Evolutionary conservation across 2,329 filamentous ascomycete species (phyloP), one percentile per base, ranked within the genome.

Genomic region (Pseudomassariella vexata): DNA sequence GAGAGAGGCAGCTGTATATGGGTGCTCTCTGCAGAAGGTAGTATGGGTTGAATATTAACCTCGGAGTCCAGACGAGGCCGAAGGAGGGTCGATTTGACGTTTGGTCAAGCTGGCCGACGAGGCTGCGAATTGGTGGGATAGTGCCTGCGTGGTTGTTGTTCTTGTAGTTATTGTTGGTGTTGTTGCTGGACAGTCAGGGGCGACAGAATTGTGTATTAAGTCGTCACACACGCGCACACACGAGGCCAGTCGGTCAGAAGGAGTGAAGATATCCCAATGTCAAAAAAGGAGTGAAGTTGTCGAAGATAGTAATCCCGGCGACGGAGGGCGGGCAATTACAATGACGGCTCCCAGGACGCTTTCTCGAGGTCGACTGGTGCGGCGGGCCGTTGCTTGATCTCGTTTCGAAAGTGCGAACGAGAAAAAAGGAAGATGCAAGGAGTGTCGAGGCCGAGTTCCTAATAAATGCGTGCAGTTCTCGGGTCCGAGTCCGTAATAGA

Each of bases 1-100:
- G 58, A 44, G 46, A 51, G 51, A 46, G 38, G 39, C 42, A 40
- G 34, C 24, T 41, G 36, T 52, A 51, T 22, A 35, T 33, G 36
- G 19, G 16, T 36, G 35, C 42, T 47, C 45, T 47, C 44, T 41
- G 42, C 41, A 45, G 47, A 48, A 48, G 48, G 43, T 44, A 43
- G 33, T 47, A 44, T 16, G 30, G 28, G 34, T 32, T 27, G 36
- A 35, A 38, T 38, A 37, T 40, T 37, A 37, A 30, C 35, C 37
- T 26, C n/a, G n/a, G n/a, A n/a, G n/a, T n/a, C n/a, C n/a, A n/a
- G n/a, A n/a, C n/a, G n/a, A n/a, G n/a, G n/a, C n/a, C n/a, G n/a
- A n/a, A n/a, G n/a, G n/a, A n/a, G n/a, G n/a, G n/a, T n/a, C n/a
- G n/a, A n/a, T n/a, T n/a, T n/a, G n/a, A n/a, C n/a, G n/a, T n/a